phyloP scores from a whole-genome alignment of 2,329 filamentous ascomycete genomes.

The Penicillium oxalicum region DNA sequence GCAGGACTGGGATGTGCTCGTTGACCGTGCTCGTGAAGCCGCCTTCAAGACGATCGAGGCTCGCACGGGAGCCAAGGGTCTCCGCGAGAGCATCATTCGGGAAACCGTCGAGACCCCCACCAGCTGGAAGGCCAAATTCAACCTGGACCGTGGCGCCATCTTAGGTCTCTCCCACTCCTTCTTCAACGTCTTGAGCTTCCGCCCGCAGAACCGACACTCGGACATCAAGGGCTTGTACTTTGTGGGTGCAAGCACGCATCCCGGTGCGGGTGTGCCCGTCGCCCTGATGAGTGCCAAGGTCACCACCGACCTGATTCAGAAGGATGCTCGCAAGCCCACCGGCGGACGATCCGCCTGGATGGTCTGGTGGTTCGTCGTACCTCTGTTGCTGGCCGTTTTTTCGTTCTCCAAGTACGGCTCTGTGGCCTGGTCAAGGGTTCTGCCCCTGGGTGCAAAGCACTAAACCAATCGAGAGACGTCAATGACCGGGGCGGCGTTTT shows the following conservation, averaged over 20 bases:
- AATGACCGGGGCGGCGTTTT: not conserved
- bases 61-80: constrained; percentile 53
- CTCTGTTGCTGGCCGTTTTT: not conserved
- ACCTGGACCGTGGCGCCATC: constrained; percentile 69
- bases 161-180: constrained; percentile 66
- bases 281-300: constrained; percentile 13
- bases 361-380: not conserved
- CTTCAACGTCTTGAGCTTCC: constrained; percentile 44
- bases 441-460: not conserved
- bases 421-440: not conserved
- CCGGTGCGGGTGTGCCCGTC: constrained; percentile 70
- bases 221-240: constrained; percentile 51
- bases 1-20: constrained; percentile 32
- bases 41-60: constrained; percentile 56
- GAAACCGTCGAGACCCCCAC: constrained; percentile 62
- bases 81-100: constrained; percentile 47
- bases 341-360: not conserved
- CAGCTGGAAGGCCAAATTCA: constrained; percentile 62
- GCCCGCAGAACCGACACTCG: constrained; percentile 27
- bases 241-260: constrained; percentile 69
- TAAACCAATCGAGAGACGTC: not conserved
- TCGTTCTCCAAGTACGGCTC: not conserved
- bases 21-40: constrained; percentile 52
- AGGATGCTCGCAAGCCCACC: not conserved
- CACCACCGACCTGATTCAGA: constrained; percentile 3